Evolutionary conservation across 768 basidiomycete species (phyloP).

Genomic region (Hydnomerulius pinastri): DNA sequence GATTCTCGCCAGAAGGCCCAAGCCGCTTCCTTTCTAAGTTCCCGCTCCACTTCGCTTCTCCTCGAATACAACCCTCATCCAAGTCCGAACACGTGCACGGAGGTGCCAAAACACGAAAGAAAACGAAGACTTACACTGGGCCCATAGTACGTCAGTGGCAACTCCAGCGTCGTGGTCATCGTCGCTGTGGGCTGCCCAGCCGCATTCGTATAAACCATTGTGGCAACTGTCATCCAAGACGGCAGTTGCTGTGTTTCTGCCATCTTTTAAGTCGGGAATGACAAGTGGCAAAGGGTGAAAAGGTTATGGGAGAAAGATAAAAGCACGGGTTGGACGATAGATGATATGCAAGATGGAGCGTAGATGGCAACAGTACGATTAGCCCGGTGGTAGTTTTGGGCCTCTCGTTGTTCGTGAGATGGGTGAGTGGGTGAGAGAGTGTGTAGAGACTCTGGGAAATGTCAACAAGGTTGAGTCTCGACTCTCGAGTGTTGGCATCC

Average conservation of each 20-base stretch:
- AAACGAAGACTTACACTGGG: slow-evolving; percentile 62
- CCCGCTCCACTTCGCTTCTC: neutral
- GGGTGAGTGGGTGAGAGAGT: slow-evolving; percentile 26
- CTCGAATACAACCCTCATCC: neutral
- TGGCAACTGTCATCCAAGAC: slow-evolving; percentile 66
- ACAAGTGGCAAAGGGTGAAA: slow-evolving; percentile 9
- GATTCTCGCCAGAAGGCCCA: neutral
- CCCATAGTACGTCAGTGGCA: slow-evolving; percentile 82
- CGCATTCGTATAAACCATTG: slow-evolving; percentile 52
- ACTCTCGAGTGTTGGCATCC: neutral
- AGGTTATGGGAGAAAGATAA: slow-evolving; percentile 3
- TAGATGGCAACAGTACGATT: slow-evolving; percentile 3
- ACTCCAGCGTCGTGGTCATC: slow-evolving; percentile 55
- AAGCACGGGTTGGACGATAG: slow-evolving; percentile 6
- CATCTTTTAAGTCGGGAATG: slow-evolving; percentile 15
- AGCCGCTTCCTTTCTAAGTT: neutral
- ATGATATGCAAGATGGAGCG: slow-evolving; percentile 7
- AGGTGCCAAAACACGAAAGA: neutral
- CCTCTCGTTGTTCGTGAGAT: slow-evolving; percentile 6
- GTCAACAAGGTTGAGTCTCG: neutral
- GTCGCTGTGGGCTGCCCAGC: slow-evolving; percentile 58
- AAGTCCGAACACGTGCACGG: neutral
- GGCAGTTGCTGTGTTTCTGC: slow-evolving; percentile 64
- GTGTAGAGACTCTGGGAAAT: slow-evolving; percentile 21
- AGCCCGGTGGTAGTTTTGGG: neutral